phyloP scores from a whole-genome alignment of 495 filamentous ascomycete genomes.

The Penicillium soppii region DNA sequence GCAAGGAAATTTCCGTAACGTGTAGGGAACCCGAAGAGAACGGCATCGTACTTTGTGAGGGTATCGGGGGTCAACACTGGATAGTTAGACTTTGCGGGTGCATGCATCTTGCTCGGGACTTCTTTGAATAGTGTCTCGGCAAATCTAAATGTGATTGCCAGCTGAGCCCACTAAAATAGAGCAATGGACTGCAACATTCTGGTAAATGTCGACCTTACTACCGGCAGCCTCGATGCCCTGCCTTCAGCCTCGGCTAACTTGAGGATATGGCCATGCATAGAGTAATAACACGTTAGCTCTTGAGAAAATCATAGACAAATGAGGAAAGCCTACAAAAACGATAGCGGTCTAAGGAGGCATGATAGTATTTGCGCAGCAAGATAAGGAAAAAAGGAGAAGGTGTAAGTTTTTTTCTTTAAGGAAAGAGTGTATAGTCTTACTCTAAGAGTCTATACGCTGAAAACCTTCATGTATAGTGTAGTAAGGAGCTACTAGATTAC shows the following conservation, averaged over 20 bases:
- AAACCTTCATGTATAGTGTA: too few species aligned
- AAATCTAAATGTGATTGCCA: slow-evolving; percentile 49
- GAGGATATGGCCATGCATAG: slow-evolving; percentile 83
- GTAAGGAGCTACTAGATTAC: too few species aligned
- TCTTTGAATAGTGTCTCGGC: slow-evolving; percentile 83
- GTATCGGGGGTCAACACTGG: slow-evolving; percentile 62
- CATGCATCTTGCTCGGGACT: slow-evolving; percentile 84
- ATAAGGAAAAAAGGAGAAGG: too few species aligned
- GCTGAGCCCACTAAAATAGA: neutral
- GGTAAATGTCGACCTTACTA: slow-evolving; percentile 74
- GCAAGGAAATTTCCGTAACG: slow-evolving; percentile 97
- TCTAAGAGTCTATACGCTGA: too few species aligned
- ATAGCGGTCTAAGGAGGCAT: too few species aligned
- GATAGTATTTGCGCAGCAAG: too few species aligned
- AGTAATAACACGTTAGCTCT: too few species aligned
- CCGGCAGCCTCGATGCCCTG: slow-evolving; percentile 86
- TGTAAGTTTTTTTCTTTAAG: too few species aligned
- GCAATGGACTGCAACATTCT: slow-evolving; percentile 55
- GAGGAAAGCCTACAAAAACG: too few species aligned
- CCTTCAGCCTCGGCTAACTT: slow-evolving; percentile 85
- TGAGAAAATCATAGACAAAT: too few species aligned
- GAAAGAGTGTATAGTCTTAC: too few species aligned
- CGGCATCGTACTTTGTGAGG: slow-evolving; percentile 77
- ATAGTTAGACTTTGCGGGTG: slow-evolving; percentile 71
- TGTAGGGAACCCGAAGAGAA: slow-evolving; percentile 94